A percentile compares a stretch with the other conserved stretches of the same genome.
These are phyloP conservation scores for Anthostomella pinea DNA, from an alignment of 2,329 filamentous ascomycete genomes.

Conservation along the genomic window DNA sequence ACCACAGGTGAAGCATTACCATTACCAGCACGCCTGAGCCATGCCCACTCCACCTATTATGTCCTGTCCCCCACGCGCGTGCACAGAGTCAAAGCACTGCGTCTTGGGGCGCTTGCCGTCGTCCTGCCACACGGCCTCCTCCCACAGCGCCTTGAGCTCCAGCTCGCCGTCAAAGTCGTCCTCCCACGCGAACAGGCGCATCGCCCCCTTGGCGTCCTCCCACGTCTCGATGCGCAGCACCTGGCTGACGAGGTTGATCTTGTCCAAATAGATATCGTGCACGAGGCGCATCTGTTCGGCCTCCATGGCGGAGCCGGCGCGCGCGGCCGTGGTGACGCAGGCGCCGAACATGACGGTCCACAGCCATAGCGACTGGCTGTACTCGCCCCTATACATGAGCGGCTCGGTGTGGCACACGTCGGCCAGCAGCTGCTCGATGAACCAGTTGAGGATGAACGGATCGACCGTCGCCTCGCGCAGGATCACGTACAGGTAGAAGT, in stretches of 20 bases:
- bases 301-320: constrained; percentile 34
- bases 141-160: constrained; percentile 40
- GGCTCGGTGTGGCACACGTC: constrained; percentile 41
- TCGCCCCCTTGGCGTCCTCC: constrained; percentile 35
- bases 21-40: constrained; percentile 10
- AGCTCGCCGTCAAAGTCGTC: constrained; percentile 40
- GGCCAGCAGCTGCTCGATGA: constrained; percentile 44
- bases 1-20: too few relatives aligned
- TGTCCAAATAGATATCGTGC: constrained; percentile 38
- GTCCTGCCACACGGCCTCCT: constrained; percentile 35
- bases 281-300: constrained; percentile 37
- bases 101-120: constrained; percentile 16
- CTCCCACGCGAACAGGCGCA: constrained; percentile 39
- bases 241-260: constrained; percentile 39
- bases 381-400: constrained; percentile 39
- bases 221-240: constrained; percentile 38
- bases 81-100: constrained; percentile 7
- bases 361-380: constrained; percentile 43
- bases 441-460: constrained; percentile 43
- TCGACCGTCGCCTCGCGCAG: constrained; percentile 41
- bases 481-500: constrained; percentile 46
- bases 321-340: constrained; percentile 38
- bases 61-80: too few relatives aligned
- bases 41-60: too few relatives aligned
- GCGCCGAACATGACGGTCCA: constrained; percentile 47